A percentile compares a stretch with the other conserved stretches of the same genome.
These are phyloP conservation scores for Ogataea paradorogensis DNA, from an alignment of 805 yeast genomes.

Conservation along the genomic window DNA sequence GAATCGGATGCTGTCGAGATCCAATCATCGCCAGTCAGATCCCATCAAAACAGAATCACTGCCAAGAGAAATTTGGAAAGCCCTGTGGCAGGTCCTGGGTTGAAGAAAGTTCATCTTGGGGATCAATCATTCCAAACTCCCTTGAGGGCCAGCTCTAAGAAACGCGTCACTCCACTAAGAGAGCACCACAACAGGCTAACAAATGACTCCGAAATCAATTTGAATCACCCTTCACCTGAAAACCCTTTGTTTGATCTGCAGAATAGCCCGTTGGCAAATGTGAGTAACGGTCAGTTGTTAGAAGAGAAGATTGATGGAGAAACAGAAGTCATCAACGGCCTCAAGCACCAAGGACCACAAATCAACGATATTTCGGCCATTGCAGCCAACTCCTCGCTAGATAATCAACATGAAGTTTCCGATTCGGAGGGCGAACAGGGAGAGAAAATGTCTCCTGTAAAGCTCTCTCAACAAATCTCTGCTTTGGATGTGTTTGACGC, in stretches of 20 bases:
- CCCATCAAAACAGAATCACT: conserved; percentile 19
- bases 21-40: conserved; percentile 26
- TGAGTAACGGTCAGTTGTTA: conserved; percentile 27
- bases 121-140: conserved; percentile 25
- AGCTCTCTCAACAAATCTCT: conserved; percentile 19
- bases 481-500: conserved; percentile 22
- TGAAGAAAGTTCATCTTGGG: conserved; percentile 13
- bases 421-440: conserved; percentile 11
- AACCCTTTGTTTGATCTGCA: conserved; percentile 20
- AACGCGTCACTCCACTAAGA: conserved; percentile 21
- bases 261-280: conserved; percentile 33
- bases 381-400: conserved; percentile 22
- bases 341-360: conserved; percentile 9
- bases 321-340: conserved; percentile 25
- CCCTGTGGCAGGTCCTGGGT: background rate
- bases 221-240: conserved; percentile 11
- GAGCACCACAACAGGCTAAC: conserved; percentile 26
- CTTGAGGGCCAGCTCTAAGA: conserved; percentile 7
- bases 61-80: conserved; percentile 19
- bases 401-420: conserved; percentile 12
- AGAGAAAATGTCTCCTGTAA: conserved; percentile 28
- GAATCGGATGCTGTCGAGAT: conserved; percentile 15
- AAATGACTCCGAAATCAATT: conserved; percentile 21
- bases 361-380: conserved; percentile 24
- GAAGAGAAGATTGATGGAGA: conserved; percentile 28